Conservation (phyloP, 768 basidiomycete species). For the Auriscalpium microsporum region DNA sequence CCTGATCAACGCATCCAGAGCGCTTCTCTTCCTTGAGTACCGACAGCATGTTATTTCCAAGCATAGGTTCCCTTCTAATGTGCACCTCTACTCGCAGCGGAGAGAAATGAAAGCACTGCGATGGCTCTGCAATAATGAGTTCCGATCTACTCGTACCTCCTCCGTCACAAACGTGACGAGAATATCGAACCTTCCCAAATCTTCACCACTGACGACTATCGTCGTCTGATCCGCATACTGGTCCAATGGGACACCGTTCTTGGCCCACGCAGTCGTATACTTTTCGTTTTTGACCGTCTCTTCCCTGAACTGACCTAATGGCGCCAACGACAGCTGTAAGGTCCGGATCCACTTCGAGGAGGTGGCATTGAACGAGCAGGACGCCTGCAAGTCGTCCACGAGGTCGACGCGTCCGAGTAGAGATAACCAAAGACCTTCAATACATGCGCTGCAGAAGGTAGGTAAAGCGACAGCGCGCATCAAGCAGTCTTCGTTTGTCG, state of each 20-base stretch:
- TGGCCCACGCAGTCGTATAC: constrained; percentile 51
- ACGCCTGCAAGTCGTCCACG: constrained; percentile 36
- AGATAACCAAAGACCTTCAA: constrained; percentile 66
- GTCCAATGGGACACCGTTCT: constrained; percentile 35
- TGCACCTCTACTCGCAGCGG: no score
- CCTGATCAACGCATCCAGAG: no score
- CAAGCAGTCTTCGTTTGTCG: constrained; percentile 75
- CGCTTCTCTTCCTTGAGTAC: no score
- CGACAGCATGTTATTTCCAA: no score
- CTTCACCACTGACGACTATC: constrained; percentile 28
- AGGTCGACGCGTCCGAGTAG: constrained; percentile 52
- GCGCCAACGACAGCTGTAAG: constrained; percentile 45
- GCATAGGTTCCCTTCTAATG: no score
- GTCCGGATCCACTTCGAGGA: constrained; percentile 23
- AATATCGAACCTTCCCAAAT: constrained; percentile 36
- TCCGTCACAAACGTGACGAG: constrained; percentile 44
- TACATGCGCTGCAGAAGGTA: constrained; percentile 67
- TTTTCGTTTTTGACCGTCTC: constrained; percentile 30
- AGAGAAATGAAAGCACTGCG: no score
- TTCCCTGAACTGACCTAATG: constrained; percentile 49
- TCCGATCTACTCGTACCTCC: constrained; percentile 43
- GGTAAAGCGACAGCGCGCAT: constrained; percentile 68
- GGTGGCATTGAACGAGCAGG: not conserved
- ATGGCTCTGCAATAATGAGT: no score
- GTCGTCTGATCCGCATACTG: constrained; percentile 42